A percentile compares a stretch with the other conserved stretches of the same genome.
These are phyloP conservation scores for Candida pseudoviswanathii DNA, from an alignment of 1,139 yeast genomes.

Conservation along the genomic window DNA sequence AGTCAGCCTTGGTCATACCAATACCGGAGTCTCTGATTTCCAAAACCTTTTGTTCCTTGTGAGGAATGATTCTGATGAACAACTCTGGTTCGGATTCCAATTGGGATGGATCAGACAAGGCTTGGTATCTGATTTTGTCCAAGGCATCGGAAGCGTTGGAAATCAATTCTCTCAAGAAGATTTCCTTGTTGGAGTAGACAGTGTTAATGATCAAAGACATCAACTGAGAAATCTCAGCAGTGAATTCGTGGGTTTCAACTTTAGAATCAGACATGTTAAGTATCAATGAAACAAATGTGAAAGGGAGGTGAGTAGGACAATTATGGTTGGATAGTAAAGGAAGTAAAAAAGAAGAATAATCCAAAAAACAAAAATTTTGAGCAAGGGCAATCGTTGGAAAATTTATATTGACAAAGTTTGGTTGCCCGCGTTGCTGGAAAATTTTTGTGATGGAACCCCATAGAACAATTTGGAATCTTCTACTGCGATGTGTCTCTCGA, in stretches of 20 bases:
- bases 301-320: too few species aligned
- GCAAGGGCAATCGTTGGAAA: conserved; percentile 3
- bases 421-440: conserved; percentile 1
- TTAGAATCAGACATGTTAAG: conserved; percentile 55
- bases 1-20: conserved; percentile 99
- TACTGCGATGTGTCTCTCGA: background rate
- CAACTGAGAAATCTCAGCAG: conserved; percentile 99
- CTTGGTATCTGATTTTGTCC: conserved; percentile 96
- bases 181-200: conserved; percentile 98
- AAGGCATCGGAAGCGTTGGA: conserved; percentile 90
- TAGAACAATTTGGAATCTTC: conserved; percentile 7
- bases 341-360: background rate
- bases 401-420: conserved; percentile 4
- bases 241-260: conserved; percentile 91
- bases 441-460: conserved; percentile 7
- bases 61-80: conserved; percentile 96
- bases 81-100: conserved; percentile 95
- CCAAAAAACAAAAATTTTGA: background rate
- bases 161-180: conserved; percentile 97
- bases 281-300: too few species aligned
- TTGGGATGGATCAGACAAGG: conserved; percentile 87
- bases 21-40: conserved; percentile 99
- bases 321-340: background rate
- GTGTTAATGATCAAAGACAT: conserved; percentile 99
- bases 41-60: conserved; percentile 87